Evolutionary conservation across 805 yeast species (phyloP), one percentile per base, ranked within the genome.

Genomic region (Schwanniomyces occidentalis): DNA sequence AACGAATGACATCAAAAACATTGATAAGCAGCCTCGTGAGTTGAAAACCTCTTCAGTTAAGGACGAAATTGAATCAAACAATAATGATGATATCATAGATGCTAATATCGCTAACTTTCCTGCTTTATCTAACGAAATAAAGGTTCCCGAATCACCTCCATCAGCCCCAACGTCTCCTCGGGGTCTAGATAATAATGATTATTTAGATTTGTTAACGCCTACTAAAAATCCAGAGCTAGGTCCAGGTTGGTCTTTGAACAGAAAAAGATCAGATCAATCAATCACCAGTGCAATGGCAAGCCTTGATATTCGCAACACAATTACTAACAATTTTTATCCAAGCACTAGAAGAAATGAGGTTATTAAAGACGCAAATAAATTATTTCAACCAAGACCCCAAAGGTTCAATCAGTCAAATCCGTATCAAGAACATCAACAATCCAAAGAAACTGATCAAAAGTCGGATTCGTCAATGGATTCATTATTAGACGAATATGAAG

Each of bases 131-230:
- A 48, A 46, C 32, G 61, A 52, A 18, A 54, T 67, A n/a, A n/a
- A n/a, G n/a, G n/a, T n/a, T 3, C 74, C 74, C 0, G 73, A 65
- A 7, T 57, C 71, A 5, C 74, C 74, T 4, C 72, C 73, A 1
- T 64, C 71, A 8, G 69, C 61, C 5, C 71, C 73, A 2, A 48
- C 57, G 6, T 66, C 72, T 5, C 72, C 72, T 0, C 58, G 44
- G 27, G 46, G 38, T 14, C 21, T 16, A 10, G 26, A 18, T 9
- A 45, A 39, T 7, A 30, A 32, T 4, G 26, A 29, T 9, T 13
- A 9, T n/a, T 19, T 23, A 16, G 16, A 26, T 8, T 22, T 31
- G 8, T 12, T 18, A 7, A 16, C 21, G 2, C 28, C 37, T n/a
- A 18, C 17, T 10, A 25, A 31, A 20, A 22, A 27, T 17, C 25